Evolutionary conservation across 1,139 yeast genomes (phyloP).

Genomic region (Saccharomyces hybrid): DNA sequence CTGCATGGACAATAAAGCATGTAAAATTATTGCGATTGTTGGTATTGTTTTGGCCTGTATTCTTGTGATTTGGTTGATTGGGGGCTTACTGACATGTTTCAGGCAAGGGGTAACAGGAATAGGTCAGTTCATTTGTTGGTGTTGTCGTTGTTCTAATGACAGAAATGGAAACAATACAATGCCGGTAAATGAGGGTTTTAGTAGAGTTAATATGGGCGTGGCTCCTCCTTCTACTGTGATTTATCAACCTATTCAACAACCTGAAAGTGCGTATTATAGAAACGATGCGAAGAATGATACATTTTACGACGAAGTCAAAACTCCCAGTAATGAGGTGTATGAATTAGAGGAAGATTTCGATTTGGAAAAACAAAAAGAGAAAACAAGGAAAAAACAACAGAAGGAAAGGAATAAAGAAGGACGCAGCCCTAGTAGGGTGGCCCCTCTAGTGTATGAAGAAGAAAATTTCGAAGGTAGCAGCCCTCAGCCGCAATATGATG

Average conservation of each 20-base stretch:
- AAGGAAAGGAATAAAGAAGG: neutral
- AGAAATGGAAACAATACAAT: conserved; percentile 7
- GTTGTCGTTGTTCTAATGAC: conserved; percentile 30
- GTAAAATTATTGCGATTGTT: conserved; percentile 71
- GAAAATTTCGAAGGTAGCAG: conserved; percentile 6
- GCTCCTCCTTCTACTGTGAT: conserved; percentile 20
- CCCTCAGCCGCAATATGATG: neutral
- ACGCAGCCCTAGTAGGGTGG: conserved; percentile 1
- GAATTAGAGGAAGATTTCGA: conserved; percentile 30
- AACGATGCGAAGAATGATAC: conserved; percentile 5
- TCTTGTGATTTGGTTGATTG: conserved; percentile 35
- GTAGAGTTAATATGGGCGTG: conserved; percentile 7
- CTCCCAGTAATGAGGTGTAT: conserved; percentile 17
- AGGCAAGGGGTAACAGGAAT: conserved; percentile 37
- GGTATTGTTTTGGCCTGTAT: conserved; percentile 52
- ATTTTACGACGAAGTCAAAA: conserved; percentile 19
- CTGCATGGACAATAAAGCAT: conserved; percentile 69
- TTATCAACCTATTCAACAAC: conserved; percentile 29
- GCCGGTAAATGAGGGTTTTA: conserved; percentile 13
- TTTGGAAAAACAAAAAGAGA: conserved; percentile 26
- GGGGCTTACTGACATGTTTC: conserved; percentile 36
- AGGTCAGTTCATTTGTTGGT: conserved; percentile 36
- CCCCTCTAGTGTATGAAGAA: conserved; percentile 3
- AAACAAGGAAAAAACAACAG: conserved; percentile 8
- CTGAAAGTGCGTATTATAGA: conserved; percentile 21